These are phyloP conservation scores for Centrapalus pauciflorus DNA, from an alignment of 129 eudicot genomes.

Conservation along the genomic window DNA sequence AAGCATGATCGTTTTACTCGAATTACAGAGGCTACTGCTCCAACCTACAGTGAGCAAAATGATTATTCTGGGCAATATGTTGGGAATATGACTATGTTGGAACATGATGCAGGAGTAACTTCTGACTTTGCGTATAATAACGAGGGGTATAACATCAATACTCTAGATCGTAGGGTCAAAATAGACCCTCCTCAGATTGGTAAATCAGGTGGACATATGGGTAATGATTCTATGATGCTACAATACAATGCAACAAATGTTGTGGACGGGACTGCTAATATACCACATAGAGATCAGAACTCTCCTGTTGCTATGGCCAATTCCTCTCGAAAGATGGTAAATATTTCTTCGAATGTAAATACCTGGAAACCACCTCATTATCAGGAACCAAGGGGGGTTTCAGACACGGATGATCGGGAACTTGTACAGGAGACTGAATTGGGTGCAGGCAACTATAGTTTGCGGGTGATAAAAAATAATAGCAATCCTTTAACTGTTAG, in stretches of 20 bases:
- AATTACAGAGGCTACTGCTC: conserved; percentile 20
- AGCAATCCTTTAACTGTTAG: conserved; percentile 24
- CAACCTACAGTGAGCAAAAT: conserved; percentile 15
- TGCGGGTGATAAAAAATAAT: conserved; percentile 35
- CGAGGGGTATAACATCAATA: conserved; percentile 39
- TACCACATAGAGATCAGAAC: conserved; percentile 34
- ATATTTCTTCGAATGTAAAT: conserved; percentile 52
- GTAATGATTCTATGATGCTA: conserved; percentile 37
- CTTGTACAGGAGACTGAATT: conserved; percentile 23
- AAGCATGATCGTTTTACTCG: conserved; percentile 28
- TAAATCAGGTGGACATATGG: conserved; percentile 37
- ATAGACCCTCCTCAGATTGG: conserved; percentile 37
- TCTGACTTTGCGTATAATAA: conserved; percentile 39
- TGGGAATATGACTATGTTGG: conserved; percentile 29
- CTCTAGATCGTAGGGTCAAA: conserved; percentile 7
- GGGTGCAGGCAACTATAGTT: conserved; percentile 30
- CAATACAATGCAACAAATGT: conserved; percentile 34
- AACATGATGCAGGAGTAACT: conserved; percentile 33
- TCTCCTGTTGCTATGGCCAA: conserved; percentile 31
- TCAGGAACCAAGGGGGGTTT: conserved; percentile 37
- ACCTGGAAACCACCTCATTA: conserved; percentile 49
- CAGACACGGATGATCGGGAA: conserved; percentile 34
- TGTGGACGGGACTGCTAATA: conserved; percentile 31
- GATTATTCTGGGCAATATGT: conserved; percentile 19
- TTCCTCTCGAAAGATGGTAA: conserved; percentile 42